Evolutionary conservation across 768 basidiomycete genomes (phyloP).

Genomic region (Leccinum fibrillosum): DNA sequence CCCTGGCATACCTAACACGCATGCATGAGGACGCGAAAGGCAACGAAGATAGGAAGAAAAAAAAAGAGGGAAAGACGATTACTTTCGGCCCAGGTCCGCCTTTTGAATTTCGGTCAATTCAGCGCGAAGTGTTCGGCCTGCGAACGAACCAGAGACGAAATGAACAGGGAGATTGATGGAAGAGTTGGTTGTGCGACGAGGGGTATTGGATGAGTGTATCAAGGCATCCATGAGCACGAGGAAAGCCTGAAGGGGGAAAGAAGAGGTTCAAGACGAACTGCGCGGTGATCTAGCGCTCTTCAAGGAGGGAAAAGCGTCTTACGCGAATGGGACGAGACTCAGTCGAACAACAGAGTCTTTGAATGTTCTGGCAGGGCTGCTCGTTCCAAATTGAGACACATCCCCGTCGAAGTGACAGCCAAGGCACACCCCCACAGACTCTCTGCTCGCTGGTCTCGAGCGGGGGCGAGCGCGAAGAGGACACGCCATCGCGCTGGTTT

Average conservation of each 20-base stretch:
- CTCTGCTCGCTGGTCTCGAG: not conserved
- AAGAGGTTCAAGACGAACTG: not conserved
- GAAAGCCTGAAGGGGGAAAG: not conserved
- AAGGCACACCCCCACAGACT: constrained; percentile 8
- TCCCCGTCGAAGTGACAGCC: constrained; percentile 5
- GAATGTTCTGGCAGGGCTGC: constrained; percentile 6
- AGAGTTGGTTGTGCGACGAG: constrained; percentile 29
- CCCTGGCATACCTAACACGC: constrained; percentile 48
- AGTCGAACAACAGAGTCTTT: not conserved
- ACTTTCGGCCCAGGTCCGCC: constrained; percentile 68
- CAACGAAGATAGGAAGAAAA: not conserved
- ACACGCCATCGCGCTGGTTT: not conserved
- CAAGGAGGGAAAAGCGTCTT: constrained; percentile 5
- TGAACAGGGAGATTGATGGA: constrained; percentile 42
- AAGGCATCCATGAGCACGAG: constrained; percentile 17
- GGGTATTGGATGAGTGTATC: constrained; percentile 13
- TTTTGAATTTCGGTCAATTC: constrained; percentile 62
- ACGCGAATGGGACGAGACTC: constrained; percentile 8
- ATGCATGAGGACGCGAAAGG: not conserved
- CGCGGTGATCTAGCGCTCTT: not conserved
- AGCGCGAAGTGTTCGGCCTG: constrained; percentile 51
- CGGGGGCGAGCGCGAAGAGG: not conserved
- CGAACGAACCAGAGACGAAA: constrained; percentile 59
- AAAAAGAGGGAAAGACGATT: constrained; percentile 12
- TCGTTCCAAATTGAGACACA: constrained; percentile 26